phyloP scores from a whole-genome alignment of 1,139 yeast species.

The Geotrichum carabidarum region DNA sequence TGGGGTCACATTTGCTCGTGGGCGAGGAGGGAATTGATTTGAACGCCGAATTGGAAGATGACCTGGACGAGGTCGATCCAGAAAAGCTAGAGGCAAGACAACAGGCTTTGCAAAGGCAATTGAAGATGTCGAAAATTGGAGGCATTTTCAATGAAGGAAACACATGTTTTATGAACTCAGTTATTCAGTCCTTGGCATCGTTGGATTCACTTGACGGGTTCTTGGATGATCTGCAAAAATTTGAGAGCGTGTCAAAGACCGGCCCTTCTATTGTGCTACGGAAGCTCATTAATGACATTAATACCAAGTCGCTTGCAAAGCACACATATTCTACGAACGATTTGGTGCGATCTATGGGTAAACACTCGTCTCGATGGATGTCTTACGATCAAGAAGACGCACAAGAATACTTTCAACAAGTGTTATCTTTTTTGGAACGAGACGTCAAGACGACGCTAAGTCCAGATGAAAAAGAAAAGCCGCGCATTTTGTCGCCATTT shows the following conservation, averaged over 20 bases:
- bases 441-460: slow-evolving; percentile 38
- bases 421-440: slow-evolving; percentile 65
- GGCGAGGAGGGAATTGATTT: slow-evolving; percentile 17
- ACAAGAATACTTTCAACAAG: slow-evolving; percentile 83
- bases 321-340: slow-evolving; percentile 59
- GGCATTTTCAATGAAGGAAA: slow-evolving; percentile 87
- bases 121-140: slow-evolving; percentile 46
- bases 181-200: slow-evolving; percentile 76
- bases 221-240: slow-evolving; percentile 41
- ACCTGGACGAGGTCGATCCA: slow-evolving; percentile 26
- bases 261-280: slow-evolving; percentile 23
- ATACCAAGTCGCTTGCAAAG: slow-evolving; percentile 31
- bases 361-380: slow-evolving; percentile 70
- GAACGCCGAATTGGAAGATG: slow-evolving; percentile 21
- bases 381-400: slow-evolving; percentile 94
- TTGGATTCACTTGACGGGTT: slow-evolving; percentile 57
- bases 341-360: slow-evolving; percentile 65
- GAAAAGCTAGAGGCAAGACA: slow-evolving; percentile 27
- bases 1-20: slow-evolving; percentile 14
- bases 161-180: slow-evolving; percentile 90
- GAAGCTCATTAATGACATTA: slow-evolving; percentile 35
- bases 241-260: neutral
- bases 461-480: slow-evolving; percentile 11
- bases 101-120: slow-evolving; percentile 25
- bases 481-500: slow-evolving; percentile 66